phyloP scores from a whole-genome alignment of 2,329 filamentous ascomycete species.

The Elsinoe fawcettii region DNA sequence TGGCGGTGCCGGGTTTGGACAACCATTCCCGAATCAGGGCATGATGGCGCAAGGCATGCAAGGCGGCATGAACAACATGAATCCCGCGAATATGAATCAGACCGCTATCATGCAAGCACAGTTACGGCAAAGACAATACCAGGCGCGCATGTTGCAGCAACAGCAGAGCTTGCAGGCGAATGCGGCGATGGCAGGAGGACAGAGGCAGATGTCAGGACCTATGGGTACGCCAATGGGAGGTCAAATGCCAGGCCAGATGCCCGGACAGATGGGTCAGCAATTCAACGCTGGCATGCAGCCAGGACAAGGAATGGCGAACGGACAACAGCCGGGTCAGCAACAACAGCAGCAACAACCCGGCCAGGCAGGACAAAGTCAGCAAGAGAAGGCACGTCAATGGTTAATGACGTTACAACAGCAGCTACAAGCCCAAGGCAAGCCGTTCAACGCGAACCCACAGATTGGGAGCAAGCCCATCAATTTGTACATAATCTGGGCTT shows the following conservation, averaged over 20 bases:
- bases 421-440: conserved; percentile 65
- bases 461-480: conserved; percentile 68
- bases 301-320: conserved; percentile 22
- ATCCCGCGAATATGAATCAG: conserved; percentile 34
- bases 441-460: conserved; percentile 65
- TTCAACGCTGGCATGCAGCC: conserved; percentile 13
- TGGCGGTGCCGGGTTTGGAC: conserved; percentile 11
- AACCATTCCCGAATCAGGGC: conserved; percentile 9
- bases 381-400: conserved; percentile 26
- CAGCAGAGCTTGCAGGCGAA: conserved; percentile 52
- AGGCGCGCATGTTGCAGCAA: conserved; percentile 76
- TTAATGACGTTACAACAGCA: conserved; percentile 70
- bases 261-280: conserved; percentile 13
- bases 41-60: conserved; percentile 21
- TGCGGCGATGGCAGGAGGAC: conserved; percentile 26
- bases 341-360: conserved; percentile 21
- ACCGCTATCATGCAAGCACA: conserved; percentile 42
- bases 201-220: conserved; percentile 10
- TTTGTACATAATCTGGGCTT: conserved; percentile 68
- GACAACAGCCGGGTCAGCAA: conserved; percentile 21
- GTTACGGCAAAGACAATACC: conserved; percentile 68
- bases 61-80: conserved; percentile 25
- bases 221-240: conserved; percentile 21
- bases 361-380: conserved; percentile 7
- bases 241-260: conserved; percentile 15